Conservation (phyloP, 495 filamentous ascomycete species). For the Neurospora tetraspora region DNA sequence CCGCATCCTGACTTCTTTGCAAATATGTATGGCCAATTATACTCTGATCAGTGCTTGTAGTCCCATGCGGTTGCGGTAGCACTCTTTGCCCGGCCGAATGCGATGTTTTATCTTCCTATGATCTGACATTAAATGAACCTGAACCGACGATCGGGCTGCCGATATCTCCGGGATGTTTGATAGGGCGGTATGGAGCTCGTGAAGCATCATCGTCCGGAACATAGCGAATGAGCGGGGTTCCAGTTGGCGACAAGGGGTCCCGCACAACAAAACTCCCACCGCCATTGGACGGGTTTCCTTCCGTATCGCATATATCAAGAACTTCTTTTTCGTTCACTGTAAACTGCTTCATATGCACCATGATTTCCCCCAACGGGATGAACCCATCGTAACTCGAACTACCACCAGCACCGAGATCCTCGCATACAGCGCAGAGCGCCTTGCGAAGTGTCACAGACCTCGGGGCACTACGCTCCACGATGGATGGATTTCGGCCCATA, state of each 20-base stretch:
- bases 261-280: slow-evolving; percentile 71
- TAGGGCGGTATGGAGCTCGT: slow-evolving; percentile 22
- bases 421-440: slow-evolving; percentile 40
- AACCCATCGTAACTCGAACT: slow-evolving; percentile 42
- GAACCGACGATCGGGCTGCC: slow-evolving; percentile 31
- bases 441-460: slow-evolving; percentile 36
- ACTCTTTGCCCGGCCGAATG: slow-evolving; percentile 3
- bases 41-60: neutral
- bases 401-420: slow-evolving; percentile 29
- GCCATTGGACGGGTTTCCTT: slow-evolving; percentile 78
- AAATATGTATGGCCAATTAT: neutral
- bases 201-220: slow-evolving; percentile 26
- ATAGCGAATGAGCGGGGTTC: slow-evolving; percentile 54
- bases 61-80: slow-evolving; percentile 2
- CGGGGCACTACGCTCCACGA: slow-evolving; percentile 18
- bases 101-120: neutral
- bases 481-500: slow-evolving; percentile 19
- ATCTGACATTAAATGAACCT: slow-evolving; percentile 5
- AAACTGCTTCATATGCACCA: slow-evolving; percentile 53
- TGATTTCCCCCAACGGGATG: slow-evolving; percentile 55
- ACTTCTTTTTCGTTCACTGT: slow-evolving; percentile 62
- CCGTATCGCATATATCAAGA: slow-evolving; percentile 83
- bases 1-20: neutral
- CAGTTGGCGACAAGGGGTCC: slow-evolving; percentile 29
- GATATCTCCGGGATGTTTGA: slow-evolving; percentile 46